phyloP scores from a whole-genome alignment of 208 protist genomes.

The Trypanosoma caninum region DNA sequence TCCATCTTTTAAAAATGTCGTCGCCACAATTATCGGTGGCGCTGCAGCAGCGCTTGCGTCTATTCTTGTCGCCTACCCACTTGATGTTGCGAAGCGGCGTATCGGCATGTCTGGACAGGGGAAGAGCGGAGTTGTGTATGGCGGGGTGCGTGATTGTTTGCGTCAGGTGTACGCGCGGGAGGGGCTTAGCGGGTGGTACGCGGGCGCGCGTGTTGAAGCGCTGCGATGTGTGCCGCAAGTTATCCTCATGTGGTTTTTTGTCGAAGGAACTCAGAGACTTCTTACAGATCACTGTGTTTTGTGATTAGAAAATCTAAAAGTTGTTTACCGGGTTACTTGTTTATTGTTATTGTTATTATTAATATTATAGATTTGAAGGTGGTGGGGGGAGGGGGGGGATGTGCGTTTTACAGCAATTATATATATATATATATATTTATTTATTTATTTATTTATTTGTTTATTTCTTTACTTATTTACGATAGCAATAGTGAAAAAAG shows the following conservation, averaged over 20 bases:
- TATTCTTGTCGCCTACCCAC: conserved; percentile 67
- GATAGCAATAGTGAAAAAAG: neutral
- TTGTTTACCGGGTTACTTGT: neutral
- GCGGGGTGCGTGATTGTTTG: conserved; percentile 65
- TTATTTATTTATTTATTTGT: neutral
- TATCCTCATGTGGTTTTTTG: conserved; percentile 89
- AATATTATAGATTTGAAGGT: neutral
- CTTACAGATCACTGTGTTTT: conserved; percentile 19
- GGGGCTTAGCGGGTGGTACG: conserved; percentile 78
- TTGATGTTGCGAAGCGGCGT: conserved; percentile 86
- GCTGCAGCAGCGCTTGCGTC: conserved; percentile 64
- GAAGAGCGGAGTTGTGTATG: conserved; percentile 59
- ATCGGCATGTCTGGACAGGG: conserved; percentile 84
- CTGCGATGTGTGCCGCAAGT: conserved; percentile 87
- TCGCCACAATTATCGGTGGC: conserved; percentile 68
- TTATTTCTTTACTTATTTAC: neutral
- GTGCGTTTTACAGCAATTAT: neutral
- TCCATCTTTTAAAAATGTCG: conserved; percentile 32
- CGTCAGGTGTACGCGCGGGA: conserved; percentile 55
- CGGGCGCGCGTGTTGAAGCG: conserved; percentile 64
- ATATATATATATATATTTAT: neutral
- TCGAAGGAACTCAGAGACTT: conserved; percentile 67
- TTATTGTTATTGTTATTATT: neutral
- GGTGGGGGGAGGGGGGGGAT: neutral
- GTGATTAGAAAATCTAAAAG: too few species aligned